phyloP scores from a whole-genome alignment of 2,329 filamentous ascomycete genomes.

The Clarireedia hainanense region DNA sequence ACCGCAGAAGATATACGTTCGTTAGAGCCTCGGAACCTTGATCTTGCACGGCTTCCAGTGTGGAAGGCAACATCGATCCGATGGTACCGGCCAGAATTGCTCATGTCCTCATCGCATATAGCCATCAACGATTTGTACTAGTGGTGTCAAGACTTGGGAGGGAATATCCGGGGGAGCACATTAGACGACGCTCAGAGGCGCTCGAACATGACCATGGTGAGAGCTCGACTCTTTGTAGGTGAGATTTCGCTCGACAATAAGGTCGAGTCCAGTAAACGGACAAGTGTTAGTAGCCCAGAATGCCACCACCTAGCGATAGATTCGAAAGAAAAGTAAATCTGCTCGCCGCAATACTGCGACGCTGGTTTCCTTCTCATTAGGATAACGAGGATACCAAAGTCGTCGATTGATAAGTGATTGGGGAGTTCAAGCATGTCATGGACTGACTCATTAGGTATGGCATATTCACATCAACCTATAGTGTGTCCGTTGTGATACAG shows the following conservation, averaged over 20 bases:
- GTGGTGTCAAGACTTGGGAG: too few relatives aligned
- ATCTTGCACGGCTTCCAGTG: too few relatives aligned
- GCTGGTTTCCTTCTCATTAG: not conserved
- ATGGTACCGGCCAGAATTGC: too few relatives aligned
- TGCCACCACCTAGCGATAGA: not conserved
- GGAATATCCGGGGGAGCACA: not conserved
- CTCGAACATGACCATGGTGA: not conserved
- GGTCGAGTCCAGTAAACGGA: not conserved
- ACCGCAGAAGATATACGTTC: too few relatives aligned
- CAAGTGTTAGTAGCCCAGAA: constrained; percentile 2
- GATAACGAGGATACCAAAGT: not conserved
- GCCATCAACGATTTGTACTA: too few relatives aligned
- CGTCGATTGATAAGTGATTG: not conserved
- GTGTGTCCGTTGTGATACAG: not conserved
- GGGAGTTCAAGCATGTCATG: constrained; percentile 7
- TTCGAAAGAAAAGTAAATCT: not conserved
- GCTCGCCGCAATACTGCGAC: constrained; percentile 4
- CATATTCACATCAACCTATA: constrained; percentile 9
- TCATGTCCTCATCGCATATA: too few relatives aligned
- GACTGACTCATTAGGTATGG: constrained; percentile 5
- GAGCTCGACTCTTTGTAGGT: not conserved
- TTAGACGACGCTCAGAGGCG: not conserved
- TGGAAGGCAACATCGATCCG: too few relatives aligned
- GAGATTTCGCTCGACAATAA: not conserved
- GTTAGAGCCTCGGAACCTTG: too few relatives aligned